Evolutionary conservation across 306 rosid species (phyloP).

Genomic region (Oxytropis ochrocephala): DNA sequence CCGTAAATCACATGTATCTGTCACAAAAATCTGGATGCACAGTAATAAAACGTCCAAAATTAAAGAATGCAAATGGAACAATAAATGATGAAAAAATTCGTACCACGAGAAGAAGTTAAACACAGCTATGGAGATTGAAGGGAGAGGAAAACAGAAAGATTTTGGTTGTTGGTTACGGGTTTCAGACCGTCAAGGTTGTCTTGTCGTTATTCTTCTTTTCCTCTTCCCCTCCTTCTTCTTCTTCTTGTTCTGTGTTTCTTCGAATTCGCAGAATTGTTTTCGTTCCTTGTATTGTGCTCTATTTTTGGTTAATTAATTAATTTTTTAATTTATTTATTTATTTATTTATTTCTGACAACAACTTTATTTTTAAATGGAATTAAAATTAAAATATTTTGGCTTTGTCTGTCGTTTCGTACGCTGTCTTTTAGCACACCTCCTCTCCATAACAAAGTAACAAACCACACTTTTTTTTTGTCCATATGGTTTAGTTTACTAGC

Average conservation of each 20-base stretch:
- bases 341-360: background rate
- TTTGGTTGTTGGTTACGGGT: constrained; percentile 24
- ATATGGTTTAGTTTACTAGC: too few relatives aligned
- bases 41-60: background rate
- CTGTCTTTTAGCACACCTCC: too few relatives aligned
- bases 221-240: constrained; percentile 4
- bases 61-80: constrained; percentile 10
- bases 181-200: constrained; percentile 17
- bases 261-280: constrained; percentile 30
- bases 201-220: constrained; percentile 15
- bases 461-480: too few relatives aligned
- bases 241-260: constrained; percentile 10
- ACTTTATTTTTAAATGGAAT: background rate
- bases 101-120: constrained; percentile 26
- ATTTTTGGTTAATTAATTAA: background rate
- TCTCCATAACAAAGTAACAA: too few relatives aligned
- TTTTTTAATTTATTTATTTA: background rate
- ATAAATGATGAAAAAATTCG: constrained; percentile 22
- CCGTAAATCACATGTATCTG: constrained; percentile 19
- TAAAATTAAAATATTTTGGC: background rate
- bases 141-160: constrained; percentile 20
- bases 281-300: background rate
- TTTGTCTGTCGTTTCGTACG: background rate
- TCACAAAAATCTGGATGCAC: constrained; percentile 15
- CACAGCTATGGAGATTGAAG: constrained; percentile 28